Evolutionary conservation across 257 asterid genomes (phyloP), one percentile per base, ranked within the genome.

Genomic region (Hygrophila difformis): DNA sequence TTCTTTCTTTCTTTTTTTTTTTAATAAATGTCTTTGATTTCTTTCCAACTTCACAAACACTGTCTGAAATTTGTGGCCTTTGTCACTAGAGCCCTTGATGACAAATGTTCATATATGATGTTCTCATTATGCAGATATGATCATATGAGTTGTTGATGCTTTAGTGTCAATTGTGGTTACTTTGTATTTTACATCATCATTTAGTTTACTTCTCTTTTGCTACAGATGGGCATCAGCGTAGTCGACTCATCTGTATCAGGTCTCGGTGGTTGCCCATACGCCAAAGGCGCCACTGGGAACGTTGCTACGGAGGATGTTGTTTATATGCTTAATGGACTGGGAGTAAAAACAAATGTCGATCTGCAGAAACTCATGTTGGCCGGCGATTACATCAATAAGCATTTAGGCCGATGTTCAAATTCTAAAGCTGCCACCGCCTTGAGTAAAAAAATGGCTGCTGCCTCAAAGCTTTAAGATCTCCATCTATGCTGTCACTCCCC

Each of bases 241-340:
- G 79, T 89, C 29, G 98, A 85, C 66, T 81, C 96, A 1, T 78
- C 97, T 50, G 67, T 85, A 54, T 73, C 96, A 7, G 97, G 97
- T 45, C 89, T 89, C 8, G 97, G 97, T 5, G 96, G 94, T 51
- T 89, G 96, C 51, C 98, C 98, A 1, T 89, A 85, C 51, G 98
- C 98, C 23, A 85, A 85, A 75, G 98, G 98, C 47, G 98, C 98
- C 51, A 58, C 94, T 0, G 94, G 98, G 39, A 89, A 89, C 58
- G 98, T 85, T 37, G 98, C 96, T 13, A 89, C 96, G 0, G 98
- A 89, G 76, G 98, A 89, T 46, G 98, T 89, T 10, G 78, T 89
- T 16, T 89, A 85, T 46, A 82, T 89, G 98, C 93, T 85, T 7
- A 66, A 82, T 50, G 98, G 96, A 20, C 42, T 89, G 43, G 96